These are phyloP conservation scores for Beauveria asiatica DNA, from an alignment of 2,329 filamentous ascomycete species.

Conservation along the genomic window DNA sequence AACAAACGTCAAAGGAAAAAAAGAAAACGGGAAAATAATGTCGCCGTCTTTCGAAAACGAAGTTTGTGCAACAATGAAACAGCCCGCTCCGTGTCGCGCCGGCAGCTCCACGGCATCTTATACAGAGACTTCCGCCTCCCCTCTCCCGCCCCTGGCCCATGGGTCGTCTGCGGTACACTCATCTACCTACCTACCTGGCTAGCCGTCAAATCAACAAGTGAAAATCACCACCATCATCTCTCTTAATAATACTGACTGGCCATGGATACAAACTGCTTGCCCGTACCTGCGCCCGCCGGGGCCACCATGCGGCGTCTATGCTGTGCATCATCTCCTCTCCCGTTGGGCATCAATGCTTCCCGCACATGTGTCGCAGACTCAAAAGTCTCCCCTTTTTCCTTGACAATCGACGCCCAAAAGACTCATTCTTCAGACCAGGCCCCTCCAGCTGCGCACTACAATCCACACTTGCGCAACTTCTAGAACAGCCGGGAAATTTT, in stretches of 20 bases:
- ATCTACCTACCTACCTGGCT: neutral
- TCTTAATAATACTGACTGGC: neutral
- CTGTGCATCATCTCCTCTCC: conserved; percentile 5
- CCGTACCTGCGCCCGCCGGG: conserved; percentile 7
- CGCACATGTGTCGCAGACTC: conserved; percentile 1
- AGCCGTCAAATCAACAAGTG: neutral
- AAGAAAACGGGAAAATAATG: neutral
- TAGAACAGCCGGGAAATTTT: conserved; percentile 7
- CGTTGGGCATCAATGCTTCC: conserved; percentile 11
- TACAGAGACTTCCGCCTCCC: neutral
- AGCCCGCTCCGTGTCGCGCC: neutral
- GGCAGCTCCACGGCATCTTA: conserved; percentile 4
- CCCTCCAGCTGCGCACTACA: neutral
- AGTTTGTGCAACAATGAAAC: neutral
- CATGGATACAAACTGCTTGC: neutral
- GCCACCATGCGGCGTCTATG: conserved; percentile 1
- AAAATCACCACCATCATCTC: neutral
- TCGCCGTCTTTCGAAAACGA: neutral
- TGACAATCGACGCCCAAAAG: neutral
- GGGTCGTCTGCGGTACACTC: neutral
- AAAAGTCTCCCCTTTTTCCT: neutral
- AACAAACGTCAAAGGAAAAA: neutral
- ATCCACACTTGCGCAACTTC: conserved; percentile 4
- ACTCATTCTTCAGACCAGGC: neutral
- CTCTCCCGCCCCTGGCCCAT: neutral